phyloP scores from a whole-genome alignment of 139 green algal species.

The Microglena sp. region DNA sequence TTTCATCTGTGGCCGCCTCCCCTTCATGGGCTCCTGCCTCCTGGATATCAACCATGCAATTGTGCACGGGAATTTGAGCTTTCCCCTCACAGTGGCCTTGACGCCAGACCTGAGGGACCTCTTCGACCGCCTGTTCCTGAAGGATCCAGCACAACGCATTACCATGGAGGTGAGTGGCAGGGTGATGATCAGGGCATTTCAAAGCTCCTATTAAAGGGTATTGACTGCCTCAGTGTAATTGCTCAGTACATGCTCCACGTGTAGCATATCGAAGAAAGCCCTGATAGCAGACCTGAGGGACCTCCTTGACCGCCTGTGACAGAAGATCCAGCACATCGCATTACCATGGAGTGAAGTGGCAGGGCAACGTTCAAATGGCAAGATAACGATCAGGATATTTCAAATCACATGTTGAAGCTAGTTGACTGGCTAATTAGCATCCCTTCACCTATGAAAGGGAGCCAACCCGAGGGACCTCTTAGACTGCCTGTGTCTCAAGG shows the following conservation, averaged over 20 bases:
- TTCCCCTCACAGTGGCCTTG: conserved; percentile 13
- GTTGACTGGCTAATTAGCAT: too few species aligned
- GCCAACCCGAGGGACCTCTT: too few species aligned
- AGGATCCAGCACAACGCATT: conserved; percentile 62
- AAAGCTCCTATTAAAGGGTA: too few species aligned
- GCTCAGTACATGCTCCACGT: too few species aligned
- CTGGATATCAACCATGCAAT: conserved; percentile 42
- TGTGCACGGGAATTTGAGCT: conserved; percentile 10
- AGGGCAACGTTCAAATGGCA: too few species aligned
- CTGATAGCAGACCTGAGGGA: conserved; percentile 26
- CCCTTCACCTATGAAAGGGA: too few species aligned
- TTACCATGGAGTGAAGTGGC: conserved; percentile 45
- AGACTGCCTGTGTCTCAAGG: too few species aligned
- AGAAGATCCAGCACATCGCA: conserved; percentile 63
- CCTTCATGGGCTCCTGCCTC: conserved; percentile 43
- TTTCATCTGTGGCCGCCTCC: conserved; percentile 63
- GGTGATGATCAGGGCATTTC: too few species aligned
- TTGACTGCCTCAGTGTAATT: too few species aligned
- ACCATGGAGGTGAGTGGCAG: conserved; percentile 42
- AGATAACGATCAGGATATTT: too few species aligned
- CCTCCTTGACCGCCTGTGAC: conserved; percentile 61
- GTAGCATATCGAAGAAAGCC: too few species aligned
- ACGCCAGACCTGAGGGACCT: conserved; percentile 39
- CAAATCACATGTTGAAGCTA: too few species aligned
- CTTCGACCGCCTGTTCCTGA: conserved; percentile 61